Base-by-base conservation (phyloP, 345 rosid species). In the Aethionema arabicum region DNA sequence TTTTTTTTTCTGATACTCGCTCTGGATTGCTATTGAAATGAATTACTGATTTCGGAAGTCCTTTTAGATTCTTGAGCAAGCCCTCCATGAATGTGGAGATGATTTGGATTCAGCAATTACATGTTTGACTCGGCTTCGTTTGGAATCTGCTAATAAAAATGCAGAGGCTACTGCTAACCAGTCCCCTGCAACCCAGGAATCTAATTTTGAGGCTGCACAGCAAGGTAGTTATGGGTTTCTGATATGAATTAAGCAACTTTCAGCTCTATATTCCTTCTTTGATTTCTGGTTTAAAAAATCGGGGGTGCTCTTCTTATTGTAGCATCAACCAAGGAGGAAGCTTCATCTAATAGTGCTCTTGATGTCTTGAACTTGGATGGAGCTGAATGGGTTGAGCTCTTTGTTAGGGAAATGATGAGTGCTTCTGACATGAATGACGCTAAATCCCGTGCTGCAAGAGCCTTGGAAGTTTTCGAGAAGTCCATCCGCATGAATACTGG, bases 31-130 rank as follows among this genome's bases (percentile, higher is more conserved):
- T 11, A 59, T 16, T 11, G 14, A 15, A n/a, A 31, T 43, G 13
- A 15, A n/a, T 36, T 43, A 14, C 33, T 45, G 45, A 21, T 27
- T 13, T 54, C 35, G 12, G 53, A 55, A 51, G 16, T 36, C 12
- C 6, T 70, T 75, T 7, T 69, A 92, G 98, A 67, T 85, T 68
- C 76, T 89, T 33, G 95, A 83, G 72, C 73, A 74, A 65, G 87
- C 84, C 33, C 83, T 89, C 69, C 84, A 79, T 69, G 95, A 81
- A 80, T 86, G 93, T 56, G 96, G 93, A 30, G 82, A 85, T 69
- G 95, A 92, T 77, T 50, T 92, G 73, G 89, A 92, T 83, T 85
- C 80, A 9, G 86, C 98, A 7, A 92, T 92, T 52, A 82, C 84
- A 72, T 81, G 91, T 70, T 80, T 92, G 78, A 79, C 79, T 52